Base-by-base conservation (phyloP, 345 rosid species). In the Pelargonium nanum region DNA sequence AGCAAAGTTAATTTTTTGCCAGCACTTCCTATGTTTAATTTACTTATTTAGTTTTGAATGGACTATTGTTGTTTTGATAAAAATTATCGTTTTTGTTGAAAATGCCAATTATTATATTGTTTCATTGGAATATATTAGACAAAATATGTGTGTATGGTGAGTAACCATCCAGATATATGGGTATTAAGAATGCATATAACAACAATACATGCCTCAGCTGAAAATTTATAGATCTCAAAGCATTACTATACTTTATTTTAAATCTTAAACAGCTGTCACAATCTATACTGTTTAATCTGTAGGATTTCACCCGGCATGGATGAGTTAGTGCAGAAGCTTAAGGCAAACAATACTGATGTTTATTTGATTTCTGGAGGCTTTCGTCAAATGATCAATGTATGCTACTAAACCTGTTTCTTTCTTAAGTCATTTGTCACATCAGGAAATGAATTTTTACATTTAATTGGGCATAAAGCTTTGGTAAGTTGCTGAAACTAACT, bases 351-450 rank as follows among this genome's bases (percentile, higher is more conserved):
- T 32, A 74, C 65, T 0, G 63, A 76, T 74, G 92, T 87, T 60
- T 89, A 80, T 77, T 78, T 93, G 81, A 74, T 93, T 66, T 93
- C 97, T 7, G 97, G 99, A 69, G 99, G 97, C 58, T 93, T 93
- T 72, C 87, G 94, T 48, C 96, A 87, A 68, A 93, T 93, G 99
- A 93, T 93, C 73, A 87, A 87, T 69, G 97, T 93, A 83, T 70
- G 76, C 48, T 57, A 56, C 74, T 65, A 13, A 25, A 20, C 48
- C 13, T 56, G 53, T 24, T 25, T 69, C 26, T 65, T 22, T 52
- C 57, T 51, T 57, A 26, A 19, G 53, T 45, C 44, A 48, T 65
- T 26, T 53, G 51, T 26, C 63, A 44, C 48, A 6, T 26, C 16
- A 24, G 26, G 24, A 2, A 25, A 17, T 57, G 19, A 19, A 25